Conservation (phyloP, 805 yeast species). For the Hanseniaspora lachancei region DNA sequence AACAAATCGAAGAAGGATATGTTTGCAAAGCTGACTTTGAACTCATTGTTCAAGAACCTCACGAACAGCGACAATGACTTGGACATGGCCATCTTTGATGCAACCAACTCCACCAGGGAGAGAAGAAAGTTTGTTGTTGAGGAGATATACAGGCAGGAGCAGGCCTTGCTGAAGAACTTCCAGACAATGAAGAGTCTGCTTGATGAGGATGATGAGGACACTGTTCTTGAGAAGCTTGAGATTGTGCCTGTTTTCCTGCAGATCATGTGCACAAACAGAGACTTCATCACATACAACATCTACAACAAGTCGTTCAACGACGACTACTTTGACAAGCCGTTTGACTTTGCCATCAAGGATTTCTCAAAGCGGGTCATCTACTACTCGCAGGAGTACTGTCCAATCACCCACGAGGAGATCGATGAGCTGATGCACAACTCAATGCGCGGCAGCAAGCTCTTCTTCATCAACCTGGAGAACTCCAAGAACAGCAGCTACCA, state of each 20-base stretch:
- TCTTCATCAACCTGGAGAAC: constrained; percentile 8
- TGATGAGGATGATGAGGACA: neutral
- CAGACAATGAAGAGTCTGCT: constrained; percentile 16
- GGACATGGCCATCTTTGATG: constrained; percentile 47
- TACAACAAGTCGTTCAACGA: constrained; percentile 49
- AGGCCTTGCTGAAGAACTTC: neutral
- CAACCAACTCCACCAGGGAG: constrained; percentile 41
- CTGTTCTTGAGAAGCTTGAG: constrained; percentile 15
- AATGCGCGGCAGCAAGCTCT: neutral
- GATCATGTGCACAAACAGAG: constrained; percentile 42
- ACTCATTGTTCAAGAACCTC: constrained; percentile 34
- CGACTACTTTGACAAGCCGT: constrained; percentile 44
- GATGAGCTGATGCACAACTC: neutral
- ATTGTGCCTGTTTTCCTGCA: constrained; percentile 44
- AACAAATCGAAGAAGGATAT: constrained; percentile 35
- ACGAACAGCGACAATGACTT: constrained; percentile 28
- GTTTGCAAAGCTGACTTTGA: constrained; percentile 41
- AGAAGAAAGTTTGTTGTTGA: constrained; percentile 27
- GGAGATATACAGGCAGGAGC: constrained; percentile 15
- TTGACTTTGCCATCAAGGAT: constrained; percentile 42
- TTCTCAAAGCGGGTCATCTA: constrained; percentile 44
- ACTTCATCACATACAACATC: constrained; percentile 45
- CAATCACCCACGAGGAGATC: constrained; percentile 18
- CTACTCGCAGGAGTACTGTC: constrained; percentile 30
- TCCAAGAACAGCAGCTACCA: neutral